Conservation (phyloP, 805 yeast genomes). For the Metschnikowia matae region DNA sequence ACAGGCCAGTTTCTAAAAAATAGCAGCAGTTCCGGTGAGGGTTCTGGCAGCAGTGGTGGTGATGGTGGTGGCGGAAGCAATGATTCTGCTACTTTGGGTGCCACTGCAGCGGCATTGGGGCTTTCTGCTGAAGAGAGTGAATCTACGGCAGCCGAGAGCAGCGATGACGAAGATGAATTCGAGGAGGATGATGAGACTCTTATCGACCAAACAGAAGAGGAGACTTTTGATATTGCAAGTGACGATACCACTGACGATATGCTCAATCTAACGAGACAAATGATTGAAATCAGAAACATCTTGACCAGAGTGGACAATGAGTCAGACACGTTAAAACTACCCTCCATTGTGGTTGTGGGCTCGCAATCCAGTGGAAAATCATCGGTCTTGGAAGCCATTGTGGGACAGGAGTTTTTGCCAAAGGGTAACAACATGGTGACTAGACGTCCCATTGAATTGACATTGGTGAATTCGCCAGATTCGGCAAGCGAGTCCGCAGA, state of each 20-base stretch:
- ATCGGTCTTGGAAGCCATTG: conserved; percentile 91
- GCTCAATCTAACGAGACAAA: conserved; percentile 84
- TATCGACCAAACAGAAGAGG: conserved; percentile 31
- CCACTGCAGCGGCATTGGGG: conserved; percentile 55
- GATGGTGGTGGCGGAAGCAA: conserved; percentile 32
- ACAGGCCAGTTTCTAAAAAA: conserved; percentile 43
- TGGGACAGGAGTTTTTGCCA: conserved; percentile 96
- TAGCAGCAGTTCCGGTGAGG: conserved; percentile 11
- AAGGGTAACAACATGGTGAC: conserved; percentile 99
- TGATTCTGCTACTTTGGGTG: conserved; percentile 40
- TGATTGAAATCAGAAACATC: conserved; percentile 91
- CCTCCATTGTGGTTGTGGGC: conserved; percentile 95
- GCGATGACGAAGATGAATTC: conserved; percentile 35
- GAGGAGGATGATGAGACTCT: conserved; percentile 51
- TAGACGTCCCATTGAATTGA: conserved; percentile 92
- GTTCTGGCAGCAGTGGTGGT: conserved; percentile 19
- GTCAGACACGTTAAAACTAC: conserved; percentile 72
- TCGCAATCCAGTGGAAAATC: conserved; percentile 98
- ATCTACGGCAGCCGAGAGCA: conserved; percentile 22
- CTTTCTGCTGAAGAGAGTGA: conserved; percentile 33
- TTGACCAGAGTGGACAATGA: conserved; percentile 66
- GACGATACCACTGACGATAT: conserved; percentile 73
- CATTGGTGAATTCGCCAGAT: conserved; percentile 81
- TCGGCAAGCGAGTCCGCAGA: conserved; percentile 84
- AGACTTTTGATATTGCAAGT: conserved; percentile 39